These are phyloP conservation scores for Diphasiastrum complanatum DNA, from an alignment of 83 land plant species.

Conservation along the genomic window DNA sequence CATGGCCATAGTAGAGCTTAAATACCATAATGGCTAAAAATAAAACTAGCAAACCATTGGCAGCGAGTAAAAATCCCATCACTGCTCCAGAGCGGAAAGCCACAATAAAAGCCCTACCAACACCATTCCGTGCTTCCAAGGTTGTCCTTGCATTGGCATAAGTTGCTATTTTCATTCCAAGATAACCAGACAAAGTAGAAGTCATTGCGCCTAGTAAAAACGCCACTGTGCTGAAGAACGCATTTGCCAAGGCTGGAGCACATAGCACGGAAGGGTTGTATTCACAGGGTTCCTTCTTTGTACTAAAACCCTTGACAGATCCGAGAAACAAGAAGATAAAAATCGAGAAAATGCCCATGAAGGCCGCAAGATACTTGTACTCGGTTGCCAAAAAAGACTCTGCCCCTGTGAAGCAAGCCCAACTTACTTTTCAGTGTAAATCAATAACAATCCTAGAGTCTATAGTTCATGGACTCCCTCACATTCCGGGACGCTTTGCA, in stretches of 20 bases:
- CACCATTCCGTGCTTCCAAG: no score
- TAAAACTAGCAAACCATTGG: not conserved
- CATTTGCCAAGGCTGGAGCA: not conserved
- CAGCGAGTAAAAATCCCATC: not conserved
- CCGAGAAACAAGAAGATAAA: not conserved
- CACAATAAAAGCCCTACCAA: no score
- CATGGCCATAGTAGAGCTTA: not conserved
- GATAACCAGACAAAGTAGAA: no score
- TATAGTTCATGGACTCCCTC: not conserved
- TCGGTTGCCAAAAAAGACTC: not conserved
- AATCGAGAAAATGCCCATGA: not conserved
- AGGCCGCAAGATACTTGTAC: not conserved
- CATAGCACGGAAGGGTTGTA: not conserved
- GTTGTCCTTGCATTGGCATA: no score
- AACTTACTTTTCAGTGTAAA: not conserved
- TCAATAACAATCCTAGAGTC: not conserved
- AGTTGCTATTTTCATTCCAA: no score
- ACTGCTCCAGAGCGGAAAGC: not conserved
- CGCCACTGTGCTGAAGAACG: not conserved
- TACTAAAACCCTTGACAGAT: not conserved
- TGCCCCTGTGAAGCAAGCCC: not conserved
- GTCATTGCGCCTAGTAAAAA: not conserved
- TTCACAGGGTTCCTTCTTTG: not conserved
- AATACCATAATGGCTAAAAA: not conserved
- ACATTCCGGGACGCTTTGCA: not conserved